A percentile compares a stretch with the other conserved stretches of the same genome.
Conservation (phyloP, 208 protist genomes). For the Leishmania tropica region DNA sequence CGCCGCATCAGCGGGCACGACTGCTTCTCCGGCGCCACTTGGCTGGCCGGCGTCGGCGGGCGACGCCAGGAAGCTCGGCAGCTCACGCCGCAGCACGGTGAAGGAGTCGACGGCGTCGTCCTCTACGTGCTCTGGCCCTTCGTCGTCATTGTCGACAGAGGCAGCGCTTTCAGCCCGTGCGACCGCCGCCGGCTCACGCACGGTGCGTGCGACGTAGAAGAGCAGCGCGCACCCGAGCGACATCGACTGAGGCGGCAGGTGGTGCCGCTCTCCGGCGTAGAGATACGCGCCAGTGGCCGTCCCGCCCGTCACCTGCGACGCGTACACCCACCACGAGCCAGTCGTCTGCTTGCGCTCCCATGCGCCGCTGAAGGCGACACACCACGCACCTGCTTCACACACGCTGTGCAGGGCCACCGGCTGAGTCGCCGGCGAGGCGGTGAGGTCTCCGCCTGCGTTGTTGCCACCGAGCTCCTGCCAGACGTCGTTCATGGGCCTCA, state of each 20-base stretch:
- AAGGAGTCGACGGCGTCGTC: neutral
- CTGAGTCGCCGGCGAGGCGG: neutral
- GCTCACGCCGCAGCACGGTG: conserved; percentile 13
- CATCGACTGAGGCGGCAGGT: conserved; percentile 85
- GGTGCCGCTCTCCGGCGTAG: conserved; percentile 92
- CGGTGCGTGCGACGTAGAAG: conserved; percentile 46
- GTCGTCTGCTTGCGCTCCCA: conserved; percentile 96
- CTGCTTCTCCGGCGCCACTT: neutral
- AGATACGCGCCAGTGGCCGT: conserved; percentile 63
- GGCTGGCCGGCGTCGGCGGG: neutral
- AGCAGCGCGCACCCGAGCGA: conserved; percentile 69
- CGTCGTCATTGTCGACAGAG: neutral
- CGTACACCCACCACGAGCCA: conserved; percentile 96
- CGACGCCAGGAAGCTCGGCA: conserved; percentile 15
- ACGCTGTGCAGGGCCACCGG: conserved; percentile 68
- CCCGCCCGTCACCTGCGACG: conserved; percentile 72
- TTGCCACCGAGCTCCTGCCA: conserved; percentile 18
- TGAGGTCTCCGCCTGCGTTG: neutral
- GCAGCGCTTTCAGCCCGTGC: neutral
- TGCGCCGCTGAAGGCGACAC: conserved; percentile 92
- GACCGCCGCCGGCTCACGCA: conserved; percentile 19
- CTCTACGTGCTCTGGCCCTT: neutral
- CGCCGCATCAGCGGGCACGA: conserved; percentile 25
- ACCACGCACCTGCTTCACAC: conserved; percentile 90
- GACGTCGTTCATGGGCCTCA: conserved; percentile 86